Evolutionary conservation across 2,329 filamentous ascomycete genomes (phyloP), one percentile per base, ranked within the genome.

Genomic region (Cytospora chrysosperma): DNA sequence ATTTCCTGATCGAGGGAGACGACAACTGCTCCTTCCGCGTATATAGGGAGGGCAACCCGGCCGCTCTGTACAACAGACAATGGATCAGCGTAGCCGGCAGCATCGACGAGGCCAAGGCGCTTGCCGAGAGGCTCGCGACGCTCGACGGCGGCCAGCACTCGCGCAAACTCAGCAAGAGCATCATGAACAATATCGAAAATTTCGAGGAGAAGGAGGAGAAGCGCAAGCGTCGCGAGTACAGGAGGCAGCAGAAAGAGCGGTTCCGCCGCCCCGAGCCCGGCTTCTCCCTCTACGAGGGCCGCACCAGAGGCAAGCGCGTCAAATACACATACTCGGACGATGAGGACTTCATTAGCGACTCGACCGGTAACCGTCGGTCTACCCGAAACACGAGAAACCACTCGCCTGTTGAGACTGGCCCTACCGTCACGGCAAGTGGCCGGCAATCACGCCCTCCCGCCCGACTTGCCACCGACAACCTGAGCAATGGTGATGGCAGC

Each of bases 171-270:
- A 88, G 90, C 65, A 86, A 89, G 69, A 91, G 88, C 74, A 96
- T 99, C 71, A 76, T 83, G 40, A 84, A 86, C 59, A 93, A 93
- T 13, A 85, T 98, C 37, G 92, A 93, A 37, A 88, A 93, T 37
- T 97, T 99, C 70, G 94, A 98, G 75, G 92, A 90, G 40, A 93
- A 92, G 6, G 93, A 98, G 77, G 93, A 96, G 91, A 98, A 97
- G 84, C 91, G 95, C 61, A 92, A 89, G 76, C 90, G 93, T 52
- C 90, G 95, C 63, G 95, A 99, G 71, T 98, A 99, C 72, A 89
- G 95, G 19, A 86, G 92, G 73, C 84, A 87, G 70, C 91, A 92
- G 67, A 94, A 94, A 72, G 91, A 94, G 66, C 89, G 91, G 64
- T 98, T 98, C 77, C 85, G 90, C 68, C 87, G 93, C 6, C 92